These are phyloP conservation scores for Castanea sativa DNA, from an alignment of 306 rosid genomes.

Conservation along the genomic window DNA sequence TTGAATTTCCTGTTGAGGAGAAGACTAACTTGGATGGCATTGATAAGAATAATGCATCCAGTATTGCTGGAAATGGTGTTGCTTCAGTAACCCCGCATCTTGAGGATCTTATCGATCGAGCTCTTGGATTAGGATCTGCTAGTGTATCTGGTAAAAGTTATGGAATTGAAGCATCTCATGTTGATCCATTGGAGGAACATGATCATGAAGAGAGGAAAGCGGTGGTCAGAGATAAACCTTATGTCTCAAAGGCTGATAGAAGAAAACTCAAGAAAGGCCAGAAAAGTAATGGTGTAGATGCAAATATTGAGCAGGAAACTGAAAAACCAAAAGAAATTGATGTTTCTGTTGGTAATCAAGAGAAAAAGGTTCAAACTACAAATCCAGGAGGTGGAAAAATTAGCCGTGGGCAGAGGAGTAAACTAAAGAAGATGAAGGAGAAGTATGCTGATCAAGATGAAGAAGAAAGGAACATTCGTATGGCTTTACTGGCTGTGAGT, in stretches of 20 bases:
- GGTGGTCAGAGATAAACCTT: slow-evolving; percentile 70
- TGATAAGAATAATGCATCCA: slow-evolving; percentile 37
- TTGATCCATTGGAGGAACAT: slow-evolving; percentile 41
- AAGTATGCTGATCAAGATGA: slow-evolving; percentile 97
- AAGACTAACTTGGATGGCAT: slow-evolving; percentile 26
- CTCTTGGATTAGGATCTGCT: slow-evolving; percentile 88
- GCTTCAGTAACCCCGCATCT: slow-evolving; percentile 67
- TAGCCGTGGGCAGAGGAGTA: slow-evolving; percentile 86
- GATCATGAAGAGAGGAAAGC: slow-evolving; percentile 52
- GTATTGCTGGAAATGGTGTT: slow-evolving; percentile 37
- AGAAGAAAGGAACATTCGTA: slow-evolving; percentile 91
- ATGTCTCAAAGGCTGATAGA: slow-evolving; percentile 90
- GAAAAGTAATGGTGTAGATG: slow-evolving; percentile 38
- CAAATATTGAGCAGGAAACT: slow-evolving; percentile 44
- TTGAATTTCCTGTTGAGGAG: slow-evolving; percentile 33
- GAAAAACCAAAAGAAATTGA: slow-evolving; percentile 34
- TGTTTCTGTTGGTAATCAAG: slow-evolving; percentile 37
- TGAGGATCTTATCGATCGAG: slow-evolving; percentile 90
- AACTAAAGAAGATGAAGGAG: slow-evolving; percentile 90
- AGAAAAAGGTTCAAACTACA: slow-evolving; percentile 47
- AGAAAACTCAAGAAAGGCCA: slow-evolving; percentile 84
- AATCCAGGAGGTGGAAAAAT: slow-evolving; percentile 60
- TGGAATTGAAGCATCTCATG: slow-evolving; percentile 44
- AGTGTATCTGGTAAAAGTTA: slow-evolving; percentile 47
- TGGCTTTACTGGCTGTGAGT: slow-evolving; percentile 98